phyloP scores from a whole-genome alignment of 192 early-diverging fungal genomes.

The Rhizophagus prolifer region DNA sequence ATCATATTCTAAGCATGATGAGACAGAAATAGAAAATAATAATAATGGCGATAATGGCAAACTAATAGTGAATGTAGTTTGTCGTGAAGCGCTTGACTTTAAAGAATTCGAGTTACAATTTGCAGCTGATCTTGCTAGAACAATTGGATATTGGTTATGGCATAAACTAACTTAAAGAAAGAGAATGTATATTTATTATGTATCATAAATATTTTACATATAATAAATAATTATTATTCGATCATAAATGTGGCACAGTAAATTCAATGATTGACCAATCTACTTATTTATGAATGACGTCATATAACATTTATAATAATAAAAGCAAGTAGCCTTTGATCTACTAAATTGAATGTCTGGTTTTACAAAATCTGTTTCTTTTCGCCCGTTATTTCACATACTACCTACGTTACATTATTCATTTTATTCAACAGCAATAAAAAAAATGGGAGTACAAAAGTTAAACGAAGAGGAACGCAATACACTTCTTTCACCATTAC shows the following conservation, averaged over 20 bases:
- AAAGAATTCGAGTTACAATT: conserved; percentile 18
- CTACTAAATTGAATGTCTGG: too few relatives aligned
- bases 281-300: too few relatives aligned
- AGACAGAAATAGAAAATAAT: not conserved
- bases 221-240: too few relatives aligned
- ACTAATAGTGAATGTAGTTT: conserved; percentile 7
- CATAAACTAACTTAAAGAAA: not conserved
- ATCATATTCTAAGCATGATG: not conserved
- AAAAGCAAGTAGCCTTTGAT: too few relatives aligned
- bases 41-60: not conserved
- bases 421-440: not conserved
- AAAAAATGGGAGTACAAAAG: conserved; percentile 22
- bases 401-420: not conserved
- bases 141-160: conserved; percentile 28
- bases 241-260: too few relatives aligned
- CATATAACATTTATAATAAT: too few relatives aligned
- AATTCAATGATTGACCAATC: too few relatives aligned
- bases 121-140: conserved; percentile 16
- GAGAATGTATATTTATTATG: too few relatives aligned
- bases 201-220: too few relatives aligned
- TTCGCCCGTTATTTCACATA: not conserved
- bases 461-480: conserved; percentile 44
- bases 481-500: conserved; percentile 35
- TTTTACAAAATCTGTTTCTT: not conserved
- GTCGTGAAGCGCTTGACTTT: conserved; percentile 5